These are phyloP conservation scores for Aspergillus sp. DNA, from an alignment of 2,329 filamentous ascomycete genomes.

Conservation along the genomic window DNA sequence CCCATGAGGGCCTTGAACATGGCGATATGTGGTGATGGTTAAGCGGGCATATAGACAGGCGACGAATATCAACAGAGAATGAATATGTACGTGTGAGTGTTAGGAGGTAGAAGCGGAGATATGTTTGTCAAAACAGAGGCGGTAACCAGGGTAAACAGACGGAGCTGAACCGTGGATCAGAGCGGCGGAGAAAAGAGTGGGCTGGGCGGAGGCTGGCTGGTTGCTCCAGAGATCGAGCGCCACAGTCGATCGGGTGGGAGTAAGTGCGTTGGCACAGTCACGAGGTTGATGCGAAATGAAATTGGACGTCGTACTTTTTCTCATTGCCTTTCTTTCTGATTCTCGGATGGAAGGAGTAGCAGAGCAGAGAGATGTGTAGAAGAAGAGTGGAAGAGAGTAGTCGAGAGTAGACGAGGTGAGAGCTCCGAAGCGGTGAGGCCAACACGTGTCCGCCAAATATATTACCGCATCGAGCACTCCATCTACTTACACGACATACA, in stretches of 20 bases:
- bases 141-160: constrained; percentile 22
- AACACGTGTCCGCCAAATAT: background rate
- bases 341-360: no score
- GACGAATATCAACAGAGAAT: no score
- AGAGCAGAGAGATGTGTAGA: no score
- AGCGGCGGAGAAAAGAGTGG: constrained; percentile 5
- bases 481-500: constrained; percentile 35
- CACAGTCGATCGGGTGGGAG: constrained; percentile 11
- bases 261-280: no score
- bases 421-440: constrained; percentile 14
- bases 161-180: constrained; percentile 23
- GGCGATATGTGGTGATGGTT: constrained; percentile 7
- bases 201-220: no score
- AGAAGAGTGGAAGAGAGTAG: no score
- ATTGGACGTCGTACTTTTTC: no score
- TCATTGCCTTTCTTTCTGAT: no score
- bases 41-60: background rate
- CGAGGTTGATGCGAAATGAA: no score
- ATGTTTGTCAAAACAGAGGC: no score
- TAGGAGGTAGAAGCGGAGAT: constrained; percentile 1
- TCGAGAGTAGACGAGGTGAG: no score
- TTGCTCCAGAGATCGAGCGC: constrained; percentile 21
- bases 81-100: no score
- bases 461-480: constrained; percentile 19
- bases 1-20: constrained; percentile 33